phyloP scores from a whole-genome alignment of 306 rosid genomes.

The Quercus agrifolia region DNA sequence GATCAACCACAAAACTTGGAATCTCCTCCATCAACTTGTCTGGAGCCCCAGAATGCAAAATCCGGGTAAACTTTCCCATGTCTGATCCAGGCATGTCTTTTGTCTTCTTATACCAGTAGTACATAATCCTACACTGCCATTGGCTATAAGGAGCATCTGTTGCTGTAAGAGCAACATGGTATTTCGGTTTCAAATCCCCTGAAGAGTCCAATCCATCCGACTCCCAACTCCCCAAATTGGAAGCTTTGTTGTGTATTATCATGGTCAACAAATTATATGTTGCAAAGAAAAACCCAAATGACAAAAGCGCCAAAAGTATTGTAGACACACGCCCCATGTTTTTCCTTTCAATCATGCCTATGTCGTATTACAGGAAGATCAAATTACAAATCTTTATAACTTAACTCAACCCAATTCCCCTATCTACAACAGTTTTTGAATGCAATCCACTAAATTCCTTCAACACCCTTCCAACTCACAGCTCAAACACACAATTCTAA shows the following conservation, averaged over 20 bases:
- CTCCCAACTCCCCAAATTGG: slow-evolving; percentile 36
- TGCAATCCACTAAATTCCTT: slow-evolving; percentile 9
- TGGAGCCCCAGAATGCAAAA: slow-evolving; percentile 69
- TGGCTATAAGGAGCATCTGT: slow-evolving; percentile 89
- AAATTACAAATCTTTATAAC: slow-evolving; percentile 21
- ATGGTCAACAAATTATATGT: slow-evolving; percentile 65
- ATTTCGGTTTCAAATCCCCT: slow-evolving; percentile 31
- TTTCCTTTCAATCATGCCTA: slow-evolving; percentile 63
- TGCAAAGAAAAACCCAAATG: slow-evolving; percentile 67
- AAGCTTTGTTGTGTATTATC: slow-evolving; percentile 43
- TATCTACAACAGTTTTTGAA: slow-evolving; percentile 16
- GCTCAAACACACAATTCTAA: neutral
- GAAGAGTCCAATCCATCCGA: slow-evolving; percentile 18
- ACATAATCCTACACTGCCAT: slow-evolving; percentile 96
- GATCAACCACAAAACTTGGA: slow-evolving; percentile 84
- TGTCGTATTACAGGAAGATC: neutral
- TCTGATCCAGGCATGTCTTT: slow-evolving; percentile 81
- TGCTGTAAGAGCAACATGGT: slow-evolving; percentile 82
- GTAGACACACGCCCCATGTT: slow-evolving; percentile 58
- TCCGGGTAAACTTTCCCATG: slow-evolving; percentile 81
- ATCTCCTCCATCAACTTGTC: slow-evolving; percentile 83
- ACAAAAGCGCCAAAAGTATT: slow-evolving; percentile 56
- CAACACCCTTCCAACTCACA: slow-evolving; percentile 8
- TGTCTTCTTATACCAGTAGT: slow-evolving; percentile 81
- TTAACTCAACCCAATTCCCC: slow-evolving; percentile 22